Base-by-base conservation (phyloP, 2,329 filamentous ascomycete genomes). In the Fusarium brachygibbosum region DNA sequence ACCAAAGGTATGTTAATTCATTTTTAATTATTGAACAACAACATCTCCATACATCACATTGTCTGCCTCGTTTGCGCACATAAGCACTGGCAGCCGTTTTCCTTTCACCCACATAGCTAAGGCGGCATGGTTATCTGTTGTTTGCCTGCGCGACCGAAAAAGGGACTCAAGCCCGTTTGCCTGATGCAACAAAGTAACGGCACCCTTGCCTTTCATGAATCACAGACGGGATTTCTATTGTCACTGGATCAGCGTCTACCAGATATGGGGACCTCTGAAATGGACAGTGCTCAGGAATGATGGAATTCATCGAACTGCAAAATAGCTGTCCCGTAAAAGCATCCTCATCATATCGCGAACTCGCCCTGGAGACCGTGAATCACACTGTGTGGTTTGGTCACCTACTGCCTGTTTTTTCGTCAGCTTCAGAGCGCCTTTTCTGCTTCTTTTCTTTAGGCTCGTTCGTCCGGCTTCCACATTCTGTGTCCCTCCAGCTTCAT, bases 1-100 rank as follows among this genome's bases (percentile, higher is more conserved):
- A 74, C 29, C 71, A 72, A 49, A 65, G 62, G 73, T 75, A 52
- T 56, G 66, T 60, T 28, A 7, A 16, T 19, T 50, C 7, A 19
- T 61, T 48, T 53, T 48, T 40, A 16, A 23, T 23, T 56, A 6
- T 28, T 32, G 25, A 35, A 37, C 41, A 38, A 16, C 12, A 13
- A 14, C 14, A 25, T 37, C 13, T 13, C 11, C 23, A 29, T 35
- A 7, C 16, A 28, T 19, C 13, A 13, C 10, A 9, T 21, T n/a
- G n/a, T 35, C 21, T 13, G 13, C n/a, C 34, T 25, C 17, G 34
- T 58, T 51, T 31, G 25, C 29, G 34, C 29, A 32, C 4, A 28
- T 9, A 14, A 55, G 10, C 17, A 25, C 28, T 17, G 34, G 16
- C 6, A 12, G 34, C 13, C 28, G 21, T 19, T 16, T 17, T 49